A percentile compares a stretch with the other conserved stretches of the same genome.
These are phyloP conservation scores for Rheum nobile DNA, from an alignment of 148 eudicot genomes.

Conservation along the genomic window DNA sequence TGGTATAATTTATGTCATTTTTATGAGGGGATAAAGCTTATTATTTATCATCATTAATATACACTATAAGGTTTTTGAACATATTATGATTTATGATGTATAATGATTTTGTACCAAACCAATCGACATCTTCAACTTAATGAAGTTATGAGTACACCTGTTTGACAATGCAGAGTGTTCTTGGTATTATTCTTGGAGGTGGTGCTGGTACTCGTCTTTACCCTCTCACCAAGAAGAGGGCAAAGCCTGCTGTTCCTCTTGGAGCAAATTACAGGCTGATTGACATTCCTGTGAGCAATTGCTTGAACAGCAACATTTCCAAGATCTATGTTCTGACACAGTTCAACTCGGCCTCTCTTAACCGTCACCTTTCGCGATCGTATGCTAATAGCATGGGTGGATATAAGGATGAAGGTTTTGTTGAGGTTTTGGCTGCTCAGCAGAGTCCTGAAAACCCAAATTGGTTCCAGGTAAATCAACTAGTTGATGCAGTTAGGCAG, in stretches of 20 bases:
- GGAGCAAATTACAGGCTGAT: conserved; percentile 90
- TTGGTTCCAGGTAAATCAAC: conserved; percentile 73
- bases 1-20: too few relatives aligned
- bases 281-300: conserved; percentile 93
- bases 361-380: conserved; percentile 83
- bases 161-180: conserved; percentile 54
- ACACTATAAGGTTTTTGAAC: too few relatives aligned
- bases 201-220: conserved; percentile 98
- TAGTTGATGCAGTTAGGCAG: too few relatives aligned
- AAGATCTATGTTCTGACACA: conserved; percentile 92
- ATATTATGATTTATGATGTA: too few relatives aligned
- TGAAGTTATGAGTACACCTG: not conserved
- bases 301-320: conserved; percentile 81
- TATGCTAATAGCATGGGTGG: conserved; percentile 92
- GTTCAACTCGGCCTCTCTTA: conserved; percentile 93
- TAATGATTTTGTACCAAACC: too few relatives aligned
- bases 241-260: conserved; percentile 91
- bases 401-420: conserved; percentile 90
- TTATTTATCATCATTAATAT: too few relatives aligned
- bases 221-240: conserved; percentile 89
- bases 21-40: too few relatives aligned
- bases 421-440: conserved; percentile 96
- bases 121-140: not conserved
- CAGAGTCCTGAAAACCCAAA: conserved; percentile 97
- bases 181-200: conserved; percentile 96